These are phyloP conservation scores for Discostella stelligeroides DNA, from an alignment of 108 stramenopile genomes.

Conservation along the genomic window DNA sequence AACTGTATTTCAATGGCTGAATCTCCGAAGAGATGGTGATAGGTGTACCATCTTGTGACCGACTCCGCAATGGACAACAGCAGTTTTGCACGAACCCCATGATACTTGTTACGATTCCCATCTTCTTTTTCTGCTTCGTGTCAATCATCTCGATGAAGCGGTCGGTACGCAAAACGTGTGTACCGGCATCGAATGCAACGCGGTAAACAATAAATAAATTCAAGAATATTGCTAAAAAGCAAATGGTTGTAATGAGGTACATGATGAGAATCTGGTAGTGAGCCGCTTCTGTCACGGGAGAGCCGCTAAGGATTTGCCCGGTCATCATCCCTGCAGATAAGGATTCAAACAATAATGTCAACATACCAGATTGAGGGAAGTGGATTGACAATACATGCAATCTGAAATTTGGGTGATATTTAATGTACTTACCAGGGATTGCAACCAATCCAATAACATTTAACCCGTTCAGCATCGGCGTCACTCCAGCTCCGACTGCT, in stretches of 20 bases:
- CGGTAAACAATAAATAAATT: slow-evolving; percentile 53
- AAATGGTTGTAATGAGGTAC: slow-evolving; percentile 74
- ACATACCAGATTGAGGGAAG: too few relatives aligned
- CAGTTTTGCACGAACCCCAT: background rate
- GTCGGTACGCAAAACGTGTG: slow-evolving; percentile 44
- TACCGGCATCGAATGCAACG: slow-evolving; percentile 62
- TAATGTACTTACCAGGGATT: slow-evolving; percentile 69
- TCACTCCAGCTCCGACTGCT: slow-evolving; percentile 53
- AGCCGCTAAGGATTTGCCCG: slow-evolving; percentile 89
- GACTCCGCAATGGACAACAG: slow-evolving; percentile 13
- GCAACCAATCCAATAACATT: slow-evolving; percentile 82
- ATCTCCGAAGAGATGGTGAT: slow-evolving; percentile 7
- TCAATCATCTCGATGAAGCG: slow-evolving; percentile 41
- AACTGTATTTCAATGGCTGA: slow-evolving; percentile 20
- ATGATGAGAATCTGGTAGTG: slow-evolving; percentile 89
- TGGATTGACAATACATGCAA: background rate
- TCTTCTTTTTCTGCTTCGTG: slow-evolving; percentile 24
- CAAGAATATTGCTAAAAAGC: slow-evolving; percentile 32
- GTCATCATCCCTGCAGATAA: slow-evolving; percentile 84
- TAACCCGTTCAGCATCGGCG: slow-evolving; percentile 63
- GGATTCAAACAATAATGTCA: background rate
- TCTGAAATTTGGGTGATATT: background rate
- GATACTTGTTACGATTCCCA: background rate
- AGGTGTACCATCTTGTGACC: background rate
- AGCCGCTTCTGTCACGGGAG: slow-evolving; percentile 79